phyloP scores from a whole-genome alignment of 1,284 basidiomycete species.

The Apiotrichum montevideense region DNA sequence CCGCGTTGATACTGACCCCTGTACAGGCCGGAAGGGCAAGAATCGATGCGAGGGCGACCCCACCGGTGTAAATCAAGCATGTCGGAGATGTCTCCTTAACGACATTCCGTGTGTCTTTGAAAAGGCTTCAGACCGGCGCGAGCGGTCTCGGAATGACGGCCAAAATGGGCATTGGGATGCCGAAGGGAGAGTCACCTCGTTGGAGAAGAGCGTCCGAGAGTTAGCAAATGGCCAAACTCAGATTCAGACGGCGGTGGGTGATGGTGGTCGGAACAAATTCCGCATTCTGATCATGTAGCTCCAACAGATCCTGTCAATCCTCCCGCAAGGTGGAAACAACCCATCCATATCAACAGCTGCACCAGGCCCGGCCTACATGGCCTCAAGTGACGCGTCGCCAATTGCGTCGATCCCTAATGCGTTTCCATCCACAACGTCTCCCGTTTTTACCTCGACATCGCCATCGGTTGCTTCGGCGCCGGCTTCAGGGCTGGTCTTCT shows the following conservation, averaged over 20 bases:
- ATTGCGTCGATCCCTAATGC: conserved; percentile 28
- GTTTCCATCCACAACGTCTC: conserved; percentile 30
- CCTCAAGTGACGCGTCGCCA: conserved; percentile 10
- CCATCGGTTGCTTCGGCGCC: background rate
- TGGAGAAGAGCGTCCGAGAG: conserved; percentile 38
- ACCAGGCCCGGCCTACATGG: conserved; percentile 16
- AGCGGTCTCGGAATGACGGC: conserved; percentile 53
- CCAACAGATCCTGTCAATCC: conserved; percentile 37
- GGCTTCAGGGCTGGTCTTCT: background rate
- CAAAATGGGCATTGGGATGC: conserved; percentile 50
- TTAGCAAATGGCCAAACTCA: conserved; percentile 40
- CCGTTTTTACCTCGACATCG: conserved; percentile 12
- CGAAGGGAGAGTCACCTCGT: conserved; percentile 47
- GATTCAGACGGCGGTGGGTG: conserved; percentile 39
- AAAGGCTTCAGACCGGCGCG: conserved; percentile 55
- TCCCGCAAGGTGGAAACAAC: conserved; percentile 21
- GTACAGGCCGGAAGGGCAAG: conserved; percentile 69
- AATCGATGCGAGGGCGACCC: conserved; percentile 82
- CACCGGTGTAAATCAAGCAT: conserved; percentile 37
- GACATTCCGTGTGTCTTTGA: conserved; percentile 82
- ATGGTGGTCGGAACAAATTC: too few relatives aligned
- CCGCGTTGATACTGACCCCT: background rate
- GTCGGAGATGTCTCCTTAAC: conserved; percentile 78
- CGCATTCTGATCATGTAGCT: conserved; percentile 20
- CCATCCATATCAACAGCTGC: conserved; percentile 15